Base-by-base conservation (phyloP, 208 protist species). In the Wallacemonas sp. region DNA sequence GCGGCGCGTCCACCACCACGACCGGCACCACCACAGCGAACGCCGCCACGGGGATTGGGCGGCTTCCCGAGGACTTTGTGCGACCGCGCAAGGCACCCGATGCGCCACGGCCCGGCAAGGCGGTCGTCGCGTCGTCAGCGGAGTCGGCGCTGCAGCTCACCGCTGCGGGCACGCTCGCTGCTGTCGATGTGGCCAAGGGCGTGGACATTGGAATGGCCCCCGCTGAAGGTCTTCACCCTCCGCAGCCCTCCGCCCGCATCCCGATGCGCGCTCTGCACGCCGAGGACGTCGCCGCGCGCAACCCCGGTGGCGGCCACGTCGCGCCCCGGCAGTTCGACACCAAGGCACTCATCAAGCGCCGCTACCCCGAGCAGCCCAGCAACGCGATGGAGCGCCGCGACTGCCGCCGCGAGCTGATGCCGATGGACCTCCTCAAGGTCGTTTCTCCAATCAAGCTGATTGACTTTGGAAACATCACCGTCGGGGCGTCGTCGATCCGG, bases 381-480 rank as follows among this genome's bases (percentile, higher is more conserved):
- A 97, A 85, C 48, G 73, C 78, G 19, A 78, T 82, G 52, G 95
- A 98, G 83, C 76, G 84, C 21, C 85, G 90, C 16, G 94, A 98
- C 54, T 98, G 96, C 73, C 92, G 89, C 34, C 71, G 88, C 2
- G 82, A 95, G 75, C 64, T 97, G 44, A 86, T 82, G 49, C 89
- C 91, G 21, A 88, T 94, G 68, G 93, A 98, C 44, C 70, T 98
- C 19, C 73, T 92, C 16, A 76, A 83, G 29, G 76, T 98, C 9
- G 66, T 82, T 32, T 67, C 81, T 29, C 94, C 90, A 3, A 77
- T 91, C 48, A 94, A 94, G 78, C 72, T 82, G 36, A 33, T 98
- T 9, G 87, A 98, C 54, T 98, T 97, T 61, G 85, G 90, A 43
- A 80, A 74, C n/a, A 82, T 98, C 39, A 95, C 85, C n/a, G 90